Percentiles rank a stretch among this genome's conserved stretches.
Evolutionary conservation across 768 basidiomycete genomes (phyloP).

Genomic region (Boletellus ananas): DNA sequence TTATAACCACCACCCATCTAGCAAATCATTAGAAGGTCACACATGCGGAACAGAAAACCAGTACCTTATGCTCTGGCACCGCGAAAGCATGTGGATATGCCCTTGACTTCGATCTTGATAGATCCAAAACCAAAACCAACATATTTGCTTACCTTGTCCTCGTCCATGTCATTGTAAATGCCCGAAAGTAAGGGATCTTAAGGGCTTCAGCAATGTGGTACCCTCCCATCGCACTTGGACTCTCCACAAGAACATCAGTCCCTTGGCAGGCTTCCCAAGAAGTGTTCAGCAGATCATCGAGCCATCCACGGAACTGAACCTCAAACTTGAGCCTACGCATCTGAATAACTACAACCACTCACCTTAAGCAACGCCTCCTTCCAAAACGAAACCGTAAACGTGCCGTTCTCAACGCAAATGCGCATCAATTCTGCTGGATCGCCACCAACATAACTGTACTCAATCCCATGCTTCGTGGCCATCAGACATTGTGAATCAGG

Average conservation of each 20-base stretch:
- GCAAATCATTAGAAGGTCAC: conserved; percentile 14
- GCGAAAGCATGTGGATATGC: conserved; percentile 98
- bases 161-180: conserved; percentile 98
- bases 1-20: conserved; percentile 97
- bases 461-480: conserved; percentile 78
- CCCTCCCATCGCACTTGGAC: conserved; percentile 96
- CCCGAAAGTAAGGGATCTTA: conserved; percentile 88
- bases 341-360: conserved; percentile 6
- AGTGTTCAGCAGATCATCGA: conserved; percentile 92
- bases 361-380: conserved; percentile 89
- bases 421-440: conserved; percentile 98
- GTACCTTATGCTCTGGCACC: conserved; percentile 90
- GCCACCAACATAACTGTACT: conserved; percentile 90
- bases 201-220: conserved; percentile 96
- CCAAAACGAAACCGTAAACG: conserved; percentile 92
- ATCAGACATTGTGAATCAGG: conserved; percentile 3
- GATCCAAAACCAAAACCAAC: not conserved
- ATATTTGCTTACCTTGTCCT: conserved; percentile 61
- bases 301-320: conserved; percentile 91
- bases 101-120: conserved; percentile 34
- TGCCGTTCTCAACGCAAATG: conserved; percentile 97
- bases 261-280: conserved; percentile 97
- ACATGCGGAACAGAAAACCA: conserved; percentile 9
- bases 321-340: conserved; percentile 5
- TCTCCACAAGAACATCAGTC: conserved; percentile 91